These are phyloP conservation scores for Sporisorium graminicola DNA, from an alignment of 1,284 basidiomycete species.

Conservation along the genomic window DNA sequence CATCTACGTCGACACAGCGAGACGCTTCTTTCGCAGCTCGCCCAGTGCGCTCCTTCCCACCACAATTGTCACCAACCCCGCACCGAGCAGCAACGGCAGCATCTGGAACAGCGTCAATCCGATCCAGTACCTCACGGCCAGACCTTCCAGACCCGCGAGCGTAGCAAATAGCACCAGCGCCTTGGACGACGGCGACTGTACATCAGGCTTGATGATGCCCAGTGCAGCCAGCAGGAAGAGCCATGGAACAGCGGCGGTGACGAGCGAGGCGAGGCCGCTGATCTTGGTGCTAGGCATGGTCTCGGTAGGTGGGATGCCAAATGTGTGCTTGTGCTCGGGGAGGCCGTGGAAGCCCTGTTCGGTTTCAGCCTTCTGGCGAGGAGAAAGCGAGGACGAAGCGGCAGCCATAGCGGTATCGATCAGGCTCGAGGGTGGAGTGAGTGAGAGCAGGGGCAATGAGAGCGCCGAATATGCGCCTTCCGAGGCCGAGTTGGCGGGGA, in stretches of 20 bases:
- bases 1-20: constrained; percentile 32
- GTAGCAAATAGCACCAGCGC: constrained; percentile 36
- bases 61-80: constrained; percentile 49
- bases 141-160: constrained; percentile 42
- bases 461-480: constrained; percentile 39
- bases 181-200: constrained; percentile 26
- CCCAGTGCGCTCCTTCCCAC: constrained; percentile 51
- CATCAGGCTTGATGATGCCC: constrained; percentile 25
- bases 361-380: constrained; percentile 35
- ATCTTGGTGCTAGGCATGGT: constrained; percentile 59
- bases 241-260: constrained; percentile 55
- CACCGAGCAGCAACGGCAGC: constrained; percentile 52
- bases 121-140: constrained; percentile 59
- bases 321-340: constrained; percentile 57
- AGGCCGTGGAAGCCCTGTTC: constrained; percentile 50
- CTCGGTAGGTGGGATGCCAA: constrained; percentile 52
- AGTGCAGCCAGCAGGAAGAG: constrained; percentile 41
- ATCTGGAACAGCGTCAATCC: constrained; percentile 60
- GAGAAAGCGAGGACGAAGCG: constrained; percentile 11
- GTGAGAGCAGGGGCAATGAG: constrained; percentile 30
- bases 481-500: constrained; percentile 32
- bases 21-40: constrained; percentile 47
- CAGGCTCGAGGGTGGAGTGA: constrained; percentile 26
- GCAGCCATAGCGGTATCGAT: constrained; percentile 19
- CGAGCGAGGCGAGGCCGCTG: constrained; percentile 40